Evolutionary conservation across 2,329 filamentous ascomycete genomes (phyloP), one percentile per base, ranked within the genome.

Genomic region (Clarireedia paspali): DNA sequence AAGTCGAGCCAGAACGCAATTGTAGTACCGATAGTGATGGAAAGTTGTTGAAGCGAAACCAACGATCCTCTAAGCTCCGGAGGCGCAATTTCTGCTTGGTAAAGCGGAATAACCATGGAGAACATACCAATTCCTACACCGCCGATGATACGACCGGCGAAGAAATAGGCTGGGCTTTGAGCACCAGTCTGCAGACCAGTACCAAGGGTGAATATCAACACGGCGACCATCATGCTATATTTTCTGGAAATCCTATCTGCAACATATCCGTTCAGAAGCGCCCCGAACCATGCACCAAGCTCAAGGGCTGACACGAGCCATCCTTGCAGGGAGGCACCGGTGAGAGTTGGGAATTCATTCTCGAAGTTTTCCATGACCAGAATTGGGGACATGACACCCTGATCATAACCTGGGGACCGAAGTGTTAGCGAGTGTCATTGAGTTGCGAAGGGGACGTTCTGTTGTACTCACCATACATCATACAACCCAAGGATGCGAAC

Each of bases 1-100:
- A 81, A 77, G 60, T 84, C 80, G 47, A 84, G 73, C 81, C 81
- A 84, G 68, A 83, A 83, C 3, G 36, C 47, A 36, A 55, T 44
- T 3, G 50, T 53, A 12, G 50, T 78, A 34, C 80, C 80, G 26
- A 74, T 73, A 0, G 78, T 80, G 59, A 83, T 81, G 53, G 82
- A 66, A 4, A 78, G 77, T n/a, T 79, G 79, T 65, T 83, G 80
- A 48, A 83, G 75, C 77, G 82, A 82, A 65, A 83, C 79, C 27
- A 82, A 70, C 60, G 80, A 80, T 20, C 80, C 80, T 50, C 80
- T 73, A 61, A 81, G 79, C 62, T 83, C 76, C 2, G 78, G 72
- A 10, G 75, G 76, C 40, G 79, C 81, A 2, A 77, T 80, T 66
- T 84, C 81, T 0, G 79, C 80, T 58, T 83, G 79, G 80, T 81